Evolutionary conservation across 1,139 yeast genomes (phyloP).

Genomic region (Geotrichum cucujoidarum): DNA sequence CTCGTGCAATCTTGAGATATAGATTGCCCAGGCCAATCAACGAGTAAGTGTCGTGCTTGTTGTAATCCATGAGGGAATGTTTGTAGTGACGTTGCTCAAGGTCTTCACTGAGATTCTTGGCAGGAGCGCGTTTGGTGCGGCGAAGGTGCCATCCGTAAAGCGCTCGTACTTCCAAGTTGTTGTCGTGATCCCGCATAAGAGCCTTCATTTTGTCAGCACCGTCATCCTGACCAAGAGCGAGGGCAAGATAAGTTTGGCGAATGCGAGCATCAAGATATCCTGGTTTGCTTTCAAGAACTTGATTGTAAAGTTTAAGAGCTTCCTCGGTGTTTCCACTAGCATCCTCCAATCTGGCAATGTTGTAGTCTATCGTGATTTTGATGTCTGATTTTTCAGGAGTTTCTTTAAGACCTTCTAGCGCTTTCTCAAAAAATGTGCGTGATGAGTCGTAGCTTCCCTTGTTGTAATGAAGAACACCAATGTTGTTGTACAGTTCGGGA

Average conservation of each 20-base stretch:
- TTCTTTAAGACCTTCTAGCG: slow-evolving; percentile 48
- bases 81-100: slow-evolving; percentile 75
- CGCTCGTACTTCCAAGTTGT: slow-evolving; percentile 78
- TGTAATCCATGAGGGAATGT: slow-evolving; percentile 73
- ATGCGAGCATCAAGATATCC: slow-evolving; percentile 72
- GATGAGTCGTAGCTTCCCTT: slow-evolving; percentile 56
- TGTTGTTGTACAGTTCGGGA: slow-evolving; percentile 68
- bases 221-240: slow-evolving; percentile 41
- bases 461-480: slow-evolving; percentile 78
- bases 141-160: slow-evolving; percentile 87
- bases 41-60: slow-evolving; percentile 82
- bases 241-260: slow-evolving; percentile 56
- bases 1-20: slow-evolving; percentile 79
- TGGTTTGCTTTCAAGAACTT: slow-evolving; percentile 57
- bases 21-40: slow-evolving; percentile 85
- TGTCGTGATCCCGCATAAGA: slow-evolving; percentile 51
- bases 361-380: slow-evolving; percentile 35
- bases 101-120: slow-evolving; percentile 46
- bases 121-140: slow-evolving; percentile 39
- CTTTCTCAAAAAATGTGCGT: slow-evolving; percentile 47
- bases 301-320: slow-evolving; percentile 51
- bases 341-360: slow-evolving; percentile 41
- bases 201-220: slow-evolving; percentile 50
- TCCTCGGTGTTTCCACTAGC: slow-evolving; percentile 41
- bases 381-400: slow-evolving; percentile 29